A percentile compares a stretch with the other conserved stretches of the same genome.
These are phyloP conservation scores for Elsinoe australis DNA, from an alignment of 2,329 filamentous ascomycete species.

Conservation along the genomic window DNA sequence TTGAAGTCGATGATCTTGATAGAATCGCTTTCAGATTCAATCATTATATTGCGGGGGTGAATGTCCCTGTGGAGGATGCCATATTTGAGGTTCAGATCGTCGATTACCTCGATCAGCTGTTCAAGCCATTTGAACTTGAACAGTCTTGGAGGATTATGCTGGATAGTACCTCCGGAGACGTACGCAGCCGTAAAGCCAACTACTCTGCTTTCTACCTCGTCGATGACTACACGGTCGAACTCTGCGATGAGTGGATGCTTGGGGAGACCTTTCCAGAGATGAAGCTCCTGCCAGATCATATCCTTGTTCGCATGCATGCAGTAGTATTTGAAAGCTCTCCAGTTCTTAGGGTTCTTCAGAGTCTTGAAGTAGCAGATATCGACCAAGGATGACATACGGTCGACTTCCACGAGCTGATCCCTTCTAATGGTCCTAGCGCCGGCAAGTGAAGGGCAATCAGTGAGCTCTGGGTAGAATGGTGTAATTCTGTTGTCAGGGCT, in stretches of 20 bases:
- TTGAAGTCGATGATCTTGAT: slow-evolving; percentile 3
- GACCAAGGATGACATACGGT: not conserved
- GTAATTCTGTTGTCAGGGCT: too few relatives aligned
- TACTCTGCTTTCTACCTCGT: not conserved
- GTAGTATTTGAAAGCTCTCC: not conserved
- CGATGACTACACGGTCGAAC: slow-evolving; percentile 8
- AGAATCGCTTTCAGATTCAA: not conserved
- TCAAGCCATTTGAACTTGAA: slow-evolving; percentile 12
- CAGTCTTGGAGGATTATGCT: not conserved
- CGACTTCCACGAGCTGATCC: not conserved
- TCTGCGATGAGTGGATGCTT: not conserved
- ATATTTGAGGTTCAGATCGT: slow-evolving; percentile 8
- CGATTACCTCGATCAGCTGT: not conserved
- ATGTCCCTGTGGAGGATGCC: slow-evolving; percentile 1
- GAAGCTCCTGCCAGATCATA: slow-evolving; percentile 1
- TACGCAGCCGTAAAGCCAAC: not conserved
- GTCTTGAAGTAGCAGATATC: slow-evolving; percentile 8
- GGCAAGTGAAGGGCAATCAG: not conserved
- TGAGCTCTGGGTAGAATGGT: too few relatives aligned
- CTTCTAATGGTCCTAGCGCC: not conserved
- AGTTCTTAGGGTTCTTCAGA: not conserved
- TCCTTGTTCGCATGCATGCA: not conserved
- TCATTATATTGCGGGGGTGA: not conserved
- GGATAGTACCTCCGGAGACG: slow-evolving; percentile 1
- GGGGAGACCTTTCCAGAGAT: slow-evolving; percentile 5